Conservation (phyloP, 257 asterid genomes). For the Nemophila menziesii region DNA sequence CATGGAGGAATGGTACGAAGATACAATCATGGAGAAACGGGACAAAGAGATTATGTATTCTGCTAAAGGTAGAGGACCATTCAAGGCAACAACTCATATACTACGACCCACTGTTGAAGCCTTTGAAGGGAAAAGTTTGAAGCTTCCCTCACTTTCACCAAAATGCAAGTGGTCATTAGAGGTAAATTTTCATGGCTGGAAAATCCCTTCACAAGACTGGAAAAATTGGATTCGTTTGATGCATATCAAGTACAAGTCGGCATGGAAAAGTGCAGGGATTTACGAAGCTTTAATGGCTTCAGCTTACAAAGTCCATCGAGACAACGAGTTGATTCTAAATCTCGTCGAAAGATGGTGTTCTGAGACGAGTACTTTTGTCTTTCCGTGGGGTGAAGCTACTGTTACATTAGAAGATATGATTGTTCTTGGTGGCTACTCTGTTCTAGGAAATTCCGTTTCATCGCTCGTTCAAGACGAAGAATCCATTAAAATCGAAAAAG, state of each 20-base stretch:
- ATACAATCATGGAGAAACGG: slow-evolving; percentile 14
- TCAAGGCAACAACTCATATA: slow-evolving; percentile 17
- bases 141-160: slow-evolving; percentile 21
- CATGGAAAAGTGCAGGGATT: slow-evolving; percentile 27
- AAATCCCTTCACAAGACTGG: slow-evolving; percentile 15
- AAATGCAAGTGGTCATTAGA: slow-evolving; percentile 20
- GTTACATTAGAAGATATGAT: slow-evolving; percentile 31
- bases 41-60: slow-evolving; percentile 29
- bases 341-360: slow-evolving; percentile 29
- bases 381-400: slow-evolving; percentile 43
- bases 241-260: slow-evolving; percentile 6
- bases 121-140: slow-evolving; percentile 13
- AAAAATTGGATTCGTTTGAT: slow-evolving; percentile 18
- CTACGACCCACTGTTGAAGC: slow-evolving; percentile 14
- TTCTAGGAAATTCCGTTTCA: slow-evolving; percentile 20
- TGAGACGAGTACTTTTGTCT: slow-evolving; percentile 26
- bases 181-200: slow-evolving; percentile 22
- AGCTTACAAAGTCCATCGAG: slow-evolving; percentile 1
- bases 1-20: slow-evolving; percentile 2
- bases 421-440: slow-evolving; percentile 31
- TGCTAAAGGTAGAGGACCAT: slow-evolving; percentile 19
- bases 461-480: slow-evolving; percentile 7
- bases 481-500: neutral
- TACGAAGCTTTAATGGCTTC: slow-evolving; percentile 22
- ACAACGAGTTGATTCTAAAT: slow-evolving; percentile 17